Conservation (phyloP, 805 yeast genomes). For the Wickerhamiella vanderwaltii region DNA sequence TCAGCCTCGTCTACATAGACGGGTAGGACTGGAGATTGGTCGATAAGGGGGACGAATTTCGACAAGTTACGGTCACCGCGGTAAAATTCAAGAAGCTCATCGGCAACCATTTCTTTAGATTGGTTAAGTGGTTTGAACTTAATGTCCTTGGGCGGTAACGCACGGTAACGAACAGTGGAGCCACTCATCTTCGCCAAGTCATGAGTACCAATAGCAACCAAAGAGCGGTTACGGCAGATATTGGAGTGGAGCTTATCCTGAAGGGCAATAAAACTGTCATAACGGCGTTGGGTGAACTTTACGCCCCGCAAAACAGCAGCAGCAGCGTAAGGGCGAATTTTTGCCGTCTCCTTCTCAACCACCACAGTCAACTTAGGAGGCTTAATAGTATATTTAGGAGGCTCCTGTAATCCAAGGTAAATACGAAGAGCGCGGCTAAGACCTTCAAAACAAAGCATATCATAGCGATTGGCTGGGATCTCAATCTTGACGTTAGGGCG, state of each 20-base stretch:
- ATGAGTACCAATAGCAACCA: slow-evolving; percentile 98
- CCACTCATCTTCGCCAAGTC: slow-evolving; percentile 70
- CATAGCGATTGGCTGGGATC: slow-evolving; percentile 96
- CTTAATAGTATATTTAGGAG: slow-evolving; percentile 58
- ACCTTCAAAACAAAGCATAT: slow-evolving; percentile 96
- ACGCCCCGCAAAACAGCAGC: slow-evolving; percentile 86
- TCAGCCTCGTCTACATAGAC: slow-evolving; percentile 69
- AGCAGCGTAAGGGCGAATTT: slow-evolving; percentile 84
- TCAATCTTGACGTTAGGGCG: slow-evolving; percentile 96
- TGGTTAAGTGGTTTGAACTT: slow-evolving; percentile 38
- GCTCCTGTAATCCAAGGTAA: slow-evolving; percentile 53
- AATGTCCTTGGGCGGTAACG: slow-evolving; percentile 64
- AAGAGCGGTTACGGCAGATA: slow-evolving; percentile 90
- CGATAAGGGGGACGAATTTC: slow-evolving; percentile 76
- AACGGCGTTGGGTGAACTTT: slow-evolving; percentile 67
- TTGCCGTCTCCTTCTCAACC: slow-evolving; percentile 59
- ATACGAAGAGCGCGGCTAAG: slow-evolving; percentile 90
- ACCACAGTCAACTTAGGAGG: slow-evolving; percentile 54
- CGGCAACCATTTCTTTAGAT: slow-evolving; percentile 48
- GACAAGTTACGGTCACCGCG: slow-evolving; percentile 83
- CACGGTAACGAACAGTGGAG: slow-evolving; percentile 77
- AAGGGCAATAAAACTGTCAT: slow-evolving; percentile 87
- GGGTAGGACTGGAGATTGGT: slow-evolving; percentile 81
- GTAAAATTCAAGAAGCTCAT: slow-evolving; percentile 75
- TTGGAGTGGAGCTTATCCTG: slow-evolving; percentile 95